Conservation (phyloP, 768 basidiomycete genomes). For the Lactarius indigo region DNA sequence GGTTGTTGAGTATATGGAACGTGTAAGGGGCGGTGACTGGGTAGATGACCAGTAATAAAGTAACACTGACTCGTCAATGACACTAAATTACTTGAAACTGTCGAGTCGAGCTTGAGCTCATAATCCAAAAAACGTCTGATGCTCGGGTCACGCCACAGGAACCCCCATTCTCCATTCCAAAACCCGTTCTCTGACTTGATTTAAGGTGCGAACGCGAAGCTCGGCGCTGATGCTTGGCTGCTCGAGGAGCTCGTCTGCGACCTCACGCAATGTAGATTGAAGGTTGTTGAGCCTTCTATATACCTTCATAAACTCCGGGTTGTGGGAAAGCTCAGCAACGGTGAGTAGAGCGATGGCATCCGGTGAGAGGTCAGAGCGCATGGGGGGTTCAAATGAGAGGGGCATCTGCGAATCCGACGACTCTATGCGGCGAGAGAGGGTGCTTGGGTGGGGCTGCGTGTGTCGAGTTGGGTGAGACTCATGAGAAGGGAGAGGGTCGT, state of each 20-base stretch:
- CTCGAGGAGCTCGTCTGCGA: background rate
- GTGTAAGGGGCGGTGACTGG: constrained; percentile 24
- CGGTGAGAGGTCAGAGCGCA: background rate
- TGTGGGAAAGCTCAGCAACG: background rate
- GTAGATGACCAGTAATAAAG: constrained; percentile 17
- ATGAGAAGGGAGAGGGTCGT: background rate
- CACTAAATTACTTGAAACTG: background rate
- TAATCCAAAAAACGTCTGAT: background rate
- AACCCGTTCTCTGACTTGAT: background rate
- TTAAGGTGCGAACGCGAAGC: no score
- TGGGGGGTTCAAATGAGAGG: background rate
- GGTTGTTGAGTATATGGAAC: constrained; percentile 18
- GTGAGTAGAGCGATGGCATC: background rate
- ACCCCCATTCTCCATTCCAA: background rate
- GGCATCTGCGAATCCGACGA: background rate
- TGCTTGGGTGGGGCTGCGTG: background rate
- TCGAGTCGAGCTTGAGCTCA: background rate
- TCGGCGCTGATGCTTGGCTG: background rate
- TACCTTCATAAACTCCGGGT: background rate
- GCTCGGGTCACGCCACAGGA: background rate
- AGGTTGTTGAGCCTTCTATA: background rate
- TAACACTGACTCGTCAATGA: background rate
- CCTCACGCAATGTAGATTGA: background rate
- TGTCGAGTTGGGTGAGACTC: background rate
- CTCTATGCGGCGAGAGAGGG: background rate